Percentiles rank a stretch among this genome's conserved stretches.
phyloP scores from a whole-genome alignment of 305 asterid genomes.

The Solanum chacoense region DNA sequence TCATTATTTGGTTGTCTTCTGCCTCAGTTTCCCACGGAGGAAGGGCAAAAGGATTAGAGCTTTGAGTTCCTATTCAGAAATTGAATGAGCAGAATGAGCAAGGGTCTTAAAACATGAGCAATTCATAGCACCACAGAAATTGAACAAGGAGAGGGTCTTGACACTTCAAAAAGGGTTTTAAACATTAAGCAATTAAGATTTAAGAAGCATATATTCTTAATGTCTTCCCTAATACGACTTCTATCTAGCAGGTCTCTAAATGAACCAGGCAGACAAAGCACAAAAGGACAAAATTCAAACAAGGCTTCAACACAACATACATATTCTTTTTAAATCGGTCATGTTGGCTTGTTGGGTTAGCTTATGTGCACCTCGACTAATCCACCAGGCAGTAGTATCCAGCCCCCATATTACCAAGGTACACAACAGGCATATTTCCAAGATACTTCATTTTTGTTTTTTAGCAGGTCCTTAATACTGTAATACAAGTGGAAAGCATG shows the following conservation, averaged over 20 bases:
- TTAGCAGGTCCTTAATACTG: neutral
- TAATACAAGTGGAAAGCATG: neutral
- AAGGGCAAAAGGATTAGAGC: conserved; percentile 53
- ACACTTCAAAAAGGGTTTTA: neutral
- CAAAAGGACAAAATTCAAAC: neutral
- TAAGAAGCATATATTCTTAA: neutral
- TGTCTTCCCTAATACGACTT: neutral
- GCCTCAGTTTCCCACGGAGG: conserved; percentile 94
- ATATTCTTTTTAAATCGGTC: neutral
- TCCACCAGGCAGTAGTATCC: neutral
- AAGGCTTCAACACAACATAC: neutral
- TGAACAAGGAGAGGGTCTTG: neutral
- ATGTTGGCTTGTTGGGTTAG: neutral
- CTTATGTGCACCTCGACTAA: neutral
- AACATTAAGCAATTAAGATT: neutral
- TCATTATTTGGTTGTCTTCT: conserved; percentile 27
- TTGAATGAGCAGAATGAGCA: neutral
- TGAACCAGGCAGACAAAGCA: neutral
- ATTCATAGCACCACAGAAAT: neutral
- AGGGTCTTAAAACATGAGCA: neutral
- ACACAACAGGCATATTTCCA: neutral
- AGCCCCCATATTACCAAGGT: neutral
- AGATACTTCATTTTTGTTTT: neutral
- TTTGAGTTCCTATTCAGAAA: conserved; percentile 35
- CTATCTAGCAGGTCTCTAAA: neutral